Base-by-base conservation (phyloP, 495 filamentous ascomycete species). In the Oleoguttula mirabilis region DNA sequence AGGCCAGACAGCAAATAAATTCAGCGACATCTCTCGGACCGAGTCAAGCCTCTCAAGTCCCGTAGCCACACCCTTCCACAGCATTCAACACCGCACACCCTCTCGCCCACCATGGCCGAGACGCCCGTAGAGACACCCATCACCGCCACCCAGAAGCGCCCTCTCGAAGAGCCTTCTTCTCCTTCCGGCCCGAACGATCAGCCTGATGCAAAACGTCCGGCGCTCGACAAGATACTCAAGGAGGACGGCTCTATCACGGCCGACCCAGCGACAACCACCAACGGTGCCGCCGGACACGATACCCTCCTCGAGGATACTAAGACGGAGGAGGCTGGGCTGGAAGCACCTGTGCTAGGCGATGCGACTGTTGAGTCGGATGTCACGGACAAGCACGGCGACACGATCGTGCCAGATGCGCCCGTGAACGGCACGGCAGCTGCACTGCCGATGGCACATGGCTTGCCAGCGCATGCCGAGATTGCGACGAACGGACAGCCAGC, bases 121-220 rank as follows among this genome's bases (percentile, higher is more conserved):
- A 21, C 44, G 25, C 17, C 22, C 7, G n/a, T 6, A 22, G 22
- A 30, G 44, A 41, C 17, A 19, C 76, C 50, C 77, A 30, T 76
- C 15, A 59, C 60, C 19, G 54, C 69, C 47, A 69, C 75, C 45
- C 71, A 84, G 56, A 98, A 98, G 72, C 87, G 90, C 49, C 90
- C 90, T 48, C 77, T 96, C 37, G 90, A 98, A 70, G 90, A 96
- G 57, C 77, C 87, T 23, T 96, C 90, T 31, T 96, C 90, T 3
- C 87, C 90, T 3, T 90, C 86, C 20, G 85, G 83, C 15, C 81
- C 78, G 24, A 81, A 70, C 56, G 90, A 94, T 54, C 92, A 94
- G 62, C 87, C 87, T 21, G 90, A 98, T 50, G 90, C 92, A 50
- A 98, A 98, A 68, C 83, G 90, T 51, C 92, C 82, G 21, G 92